phyloP scores from a whole-genome alignment of 225 moss, liverwort and hornwort species.

The Physcomitrellopsis africana region DNA sequence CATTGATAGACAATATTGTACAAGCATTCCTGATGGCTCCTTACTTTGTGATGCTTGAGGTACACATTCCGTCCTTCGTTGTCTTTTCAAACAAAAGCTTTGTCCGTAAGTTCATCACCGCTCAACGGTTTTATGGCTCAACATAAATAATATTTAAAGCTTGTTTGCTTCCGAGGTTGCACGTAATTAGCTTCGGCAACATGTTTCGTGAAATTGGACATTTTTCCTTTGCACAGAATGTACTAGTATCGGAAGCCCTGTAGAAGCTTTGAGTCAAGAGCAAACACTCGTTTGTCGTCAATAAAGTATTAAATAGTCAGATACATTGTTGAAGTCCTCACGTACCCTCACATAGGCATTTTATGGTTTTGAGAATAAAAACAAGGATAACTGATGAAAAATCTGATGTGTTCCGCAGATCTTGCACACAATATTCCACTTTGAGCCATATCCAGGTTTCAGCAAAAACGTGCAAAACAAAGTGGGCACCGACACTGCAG shows the following conservation, averaged over 20 bases:
- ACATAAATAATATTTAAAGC: too few species aligned
- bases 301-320: background rate
- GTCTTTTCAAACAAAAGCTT: background rate
- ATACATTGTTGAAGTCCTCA: background rate
- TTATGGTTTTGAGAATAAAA: background rate
- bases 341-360: background rate
- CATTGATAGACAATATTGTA: constrained; percentile 81
- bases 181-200: too few species aligned
- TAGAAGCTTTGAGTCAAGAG: too few species aligned
- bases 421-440: constrained; percentile 56
- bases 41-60: constrained; percentile 93
- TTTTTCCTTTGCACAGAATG: too few species aligned
- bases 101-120: background rate
- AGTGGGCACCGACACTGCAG: constrained; percentile 51
- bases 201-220: too few species aligned
- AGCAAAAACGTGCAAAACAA: constrained; percentile 57
- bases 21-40: constrained; percentile 96
- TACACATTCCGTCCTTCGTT: constrained; percentile 21
- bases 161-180: too few species aligned
- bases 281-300: too few species aligned
- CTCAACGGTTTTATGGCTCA: too few species aligned
- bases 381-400: background rate
- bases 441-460: constrained; percentile 85
- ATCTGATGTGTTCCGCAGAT: constrained; percentile 46
- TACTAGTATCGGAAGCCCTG: too few species aligned